Evolutionary conservation across 2,329 filamentous ascomycete species (phyloP), one percentile per base, ranked within the genome.

Genomic region (Ophiosphaerella korrae): DNA sequence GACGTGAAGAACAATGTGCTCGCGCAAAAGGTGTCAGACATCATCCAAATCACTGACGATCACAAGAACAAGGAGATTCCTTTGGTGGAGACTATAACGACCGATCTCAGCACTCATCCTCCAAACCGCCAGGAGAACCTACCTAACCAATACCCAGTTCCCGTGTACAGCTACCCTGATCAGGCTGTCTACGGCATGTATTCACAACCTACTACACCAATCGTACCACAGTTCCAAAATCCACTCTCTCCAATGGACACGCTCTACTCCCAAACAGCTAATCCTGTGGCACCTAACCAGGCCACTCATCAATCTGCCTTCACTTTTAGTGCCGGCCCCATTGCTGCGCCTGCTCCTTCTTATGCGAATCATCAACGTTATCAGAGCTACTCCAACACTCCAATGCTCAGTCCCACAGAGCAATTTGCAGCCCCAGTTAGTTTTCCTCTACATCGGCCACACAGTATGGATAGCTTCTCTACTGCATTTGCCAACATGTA

Each of bases 41-140:
- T 16, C 86, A 96, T 97, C 58, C 93, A 97, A 83, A 97, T 97
- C 57, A 97, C 94, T 1, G 93, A 99, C 70, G 93, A 99, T 67
- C 93, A 97, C 78, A 97, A 97, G 77, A 96, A 72, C 60, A 70
- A 68, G 55, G 67, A 72, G 44, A 52, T 52, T 21, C 53, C 66
- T 5, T 45, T 55, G 18, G 42, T 60, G 8, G 66, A 68, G 12
- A 40, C 52, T 4, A 42, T 67, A 12, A 59, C 61, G 23, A 58
- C 57, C 7, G 48, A 60, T 7, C 45, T 70, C 32, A 59, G 45
- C 45, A 57, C 70, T 38, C 55, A 48, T 37, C 57, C 53, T 33
- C 48, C 55, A 13, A 48, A 39, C 7, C 32, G 36, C 5, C 49
- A 55, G 24, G 58, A 59, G 18, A 50, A 49, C 9, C 51, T 64